Percentiles rank a stretch among this genome's conserved stretches.
Conservation (phyloP, 1,284 basidiomycete genomes). For the Leccinum pallidistipes region DNA sequence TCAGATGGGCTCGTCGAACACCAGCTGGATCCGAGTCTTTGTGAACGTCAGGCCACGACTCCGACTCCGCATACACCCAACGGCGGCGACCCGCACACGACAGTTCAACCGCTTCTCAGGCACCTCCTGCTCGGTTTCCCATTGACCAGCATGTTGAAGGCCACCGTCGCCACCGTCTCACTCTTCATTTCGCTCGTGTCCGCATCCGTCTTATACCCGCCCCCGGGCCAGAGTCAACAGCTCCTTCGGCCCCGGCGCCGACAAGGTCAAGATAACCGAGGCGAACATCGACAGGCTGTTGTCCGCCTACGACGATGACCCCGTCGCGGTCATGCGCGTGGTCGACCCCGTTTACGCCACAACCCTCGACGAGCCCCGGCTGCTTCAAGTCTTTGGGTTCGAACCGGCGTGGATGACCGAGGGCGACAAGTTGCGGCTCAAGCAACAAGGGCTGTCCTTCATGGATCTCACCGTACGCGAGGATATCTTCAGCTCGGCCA, state of each 20-base stretch:
- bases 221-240: slow-evolving; percentile 2
- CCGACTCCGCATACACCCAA: no score
- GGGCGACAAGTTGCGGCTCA: slow-evolving; percentile 23
- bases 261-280: neutral
- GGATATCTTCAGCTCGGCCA: neutral
- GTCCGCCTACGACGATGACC: slow-evolving; percentile 14
- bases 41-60: slow-evolving; percentile 19
- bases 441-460: slow-evolving; percentile 15
- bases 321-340: slow-evolving; percentile 22
- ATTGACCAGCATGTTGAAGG: neutral
- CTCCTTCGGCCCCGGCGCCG: neutral
- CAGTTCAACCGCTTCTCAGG: neutral
- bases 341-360: slow-evolving; percentile 16
- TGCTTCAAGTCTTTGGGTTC: slow-evolving; percentile 21
- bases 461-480: slow-evolving; percentile 23
- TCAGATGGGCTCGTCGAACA: slow-evolving; percentile 70
- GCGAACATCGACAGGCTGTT: slow-evolving; percentile 7
- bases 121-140: neutral
- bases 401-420: slow-evolving; percentile 24
- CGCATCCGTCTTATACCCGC: neutral
- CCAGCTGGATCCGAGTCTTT: slow-evolving; percentile 51
- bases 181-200: slow-evolving; percentile 1
- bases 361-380: slow-evolving; percentile 25
- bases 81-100: neutral
- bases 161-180: neutral